phyloP scores from a whole-genome alignment of 2,329 filamentous ascomycete genomes.

The Ascomycota sp. region DNA sequence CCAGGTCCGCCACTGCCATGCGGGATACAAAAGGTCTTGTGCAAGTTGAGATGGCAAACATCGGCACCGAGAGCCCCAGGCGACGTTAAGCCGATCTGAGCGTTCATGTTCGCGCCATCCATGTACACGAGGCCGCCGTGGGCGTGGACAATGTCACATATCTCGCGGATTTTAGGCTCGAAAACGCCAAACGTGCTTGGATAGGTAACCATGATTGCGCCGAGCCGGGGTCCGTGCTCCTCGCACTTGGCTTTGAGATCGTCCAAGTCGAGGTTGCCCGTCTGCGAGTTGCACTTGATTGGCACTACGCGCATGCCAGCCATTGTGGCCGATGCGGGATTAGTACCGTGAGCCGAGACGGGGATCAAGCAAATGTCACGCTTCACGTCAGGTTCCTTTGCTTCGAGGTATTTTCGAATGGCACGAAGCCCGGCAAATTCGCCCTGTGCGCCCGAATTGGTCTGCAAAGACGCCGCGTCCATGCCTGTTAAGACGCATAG shows the following conservation, averaged over 20 bases:
- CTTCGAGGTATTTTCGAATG: conserved; percentile 68
- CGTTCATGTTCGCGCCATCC: conserved; percentile 98
- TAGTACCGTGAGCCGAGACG: conserved; percentile 87
- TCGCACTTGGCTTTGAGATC: conserved; percentile 79
- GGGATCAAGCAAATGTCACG: conserved; percentile 89
- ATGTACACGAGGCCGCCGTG: conserved; percentile 92
- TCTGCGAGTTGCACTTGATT: conserved; percentile 72
- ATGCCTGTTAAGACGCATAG: conserved; percentile 74
- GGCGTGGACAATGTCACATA: conserved; percentile 67
- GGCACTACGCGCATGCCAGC: conserved; percentile 85
- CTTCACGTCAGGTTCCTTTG: conserved; percentile 38
- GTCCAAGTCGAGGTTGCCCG: conserved; percentile 72
- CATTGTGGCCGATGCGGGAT: conserved; percentile 90
- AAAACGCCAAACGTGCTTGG: conserved; percentile 91
- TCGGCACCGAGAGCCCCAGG: conserved; percentile 91
- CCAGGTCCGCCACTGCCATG: conserved; percentile 89
- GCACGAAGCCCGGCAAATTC: conserved; percentile 81
- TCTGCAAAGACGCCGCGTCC: conserved; percentile 73
- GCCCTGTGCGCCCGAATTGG: conserved; percentile 89
- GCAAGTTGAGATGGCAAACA: conserved; percentile 89
- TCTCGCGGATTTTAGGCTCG: conserved; percentile 72
- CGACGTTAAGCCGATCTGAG: conserved; percentile 86
- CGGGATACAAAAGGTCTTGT: conserved; percentile 98
- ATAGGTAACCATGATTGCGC: conserved; percentile 92
- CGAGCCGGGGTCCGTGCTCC: conserved; percentile 68